These are phyloP conservation scores for Ceratocystiopsis brevicomis DNA, from an alignment of 2,329 filamentous ascomycete genomes.

Conservation along the genomic window DNA sequence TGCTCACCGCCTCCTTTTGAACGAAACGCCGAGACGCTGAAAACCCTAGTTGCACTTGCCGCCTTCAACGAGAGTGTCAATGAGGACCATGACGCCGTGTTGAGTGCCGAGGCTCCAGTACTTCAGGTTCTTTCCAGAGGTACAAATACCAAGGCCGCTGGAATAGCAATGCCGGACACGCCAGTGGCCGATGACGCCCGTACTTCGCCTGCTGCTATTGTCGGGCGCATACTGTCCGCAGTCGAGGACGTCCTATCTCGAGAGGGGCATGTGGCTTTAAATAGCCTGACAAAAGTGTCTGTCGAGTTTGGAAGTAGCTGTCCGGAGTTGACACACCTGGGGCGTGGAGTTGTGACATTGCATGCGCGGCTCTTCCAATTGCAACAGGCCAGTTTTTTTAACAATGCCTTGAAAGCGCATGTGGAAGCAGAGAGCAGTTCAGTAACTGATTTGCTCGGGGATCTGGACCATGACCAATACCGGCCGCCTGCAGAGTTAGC, in stretches of 20 bases:
- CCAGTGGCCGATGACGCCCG: too few species aligned
- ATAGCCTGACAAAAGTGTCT: conserved; percentile 35
- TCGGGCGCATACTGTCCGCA: conserved; percentile 28
- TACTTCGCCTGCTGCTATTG: background rate
- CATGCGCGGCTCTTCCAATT: conserved; percentile 33
- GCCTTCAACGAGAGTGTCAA: conserved; percentile 60
- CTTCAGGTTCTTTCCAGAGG: conserved; percentile 16
- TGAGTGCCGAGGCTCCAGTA: conserved; percentile 38
- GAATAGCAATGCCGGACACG: too few species aligned
- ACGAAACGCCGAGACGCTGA: conserved; percentile 62
- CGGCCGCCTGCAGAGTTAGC: conserved; percentile 38
- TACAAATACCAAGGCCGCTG: too few species aligned
- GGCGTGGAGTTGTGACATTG: conserved; percentile 33
- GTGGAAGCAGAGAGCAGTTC: conserved; percentile 29
- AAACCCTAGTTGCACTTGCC: conserved; percentile 53
- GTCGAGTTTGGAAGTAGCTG: conserved; percentile 29
- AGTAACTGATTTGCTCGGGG: conserved; percentile 20
- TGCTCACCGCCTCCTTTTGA: conserved; percentile 56
- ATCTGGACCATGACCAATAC: conserved; percentile 28
- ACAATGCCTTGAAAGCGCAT: conserved; percentile 36
- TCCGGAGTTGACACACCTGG: conserved; percentile 30
- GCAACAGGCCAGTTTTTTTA: conserved; percentile 35
- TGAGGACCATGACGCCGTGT: conserved; percentile 42
- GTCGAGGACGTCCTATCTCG: conserved; percentile 34
- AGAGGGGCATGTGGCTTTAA: conserved; percentile 36